Evolutionary conservation across 1,284 basidiomycete species (phyloP).

Genomic region (Anthracocystis setariae): DNA sequence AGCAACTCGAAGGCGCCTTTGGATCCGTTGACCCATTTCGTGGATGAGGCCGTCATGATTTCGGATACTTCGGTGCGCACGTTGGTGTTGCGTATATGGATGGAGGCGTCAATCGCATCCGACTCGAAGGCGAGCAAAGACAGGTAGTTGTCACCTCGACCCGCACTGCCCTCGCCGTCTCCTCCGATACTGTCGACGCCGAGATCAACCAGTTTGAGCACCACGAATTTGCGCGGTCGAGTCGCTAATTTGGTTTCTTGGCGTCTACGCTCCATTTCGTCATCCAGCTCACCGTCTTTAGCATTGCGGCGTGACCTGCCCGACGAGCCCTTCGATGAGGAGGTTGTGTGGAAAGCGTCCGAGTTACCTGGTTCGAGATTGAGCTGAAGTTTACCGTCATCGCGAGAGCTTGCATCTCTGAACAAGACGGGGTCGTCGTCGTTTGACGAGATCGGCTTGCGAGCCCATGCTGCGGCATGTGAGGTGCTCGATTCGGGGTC

Average conservation of each 20-base stretch:
- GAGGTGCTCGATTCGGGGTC: slow-evolving; percentile 3
- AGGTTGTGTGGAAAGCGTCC: slow-evolving; percentile 14
- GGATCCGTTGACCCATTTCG: slow-evolving; percentile 84
- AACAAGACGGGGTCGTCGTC: slow-evolving; percentile 39
- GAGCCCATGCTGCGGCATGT: background rate
- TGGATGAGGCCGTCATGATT: slow-evolving; percentile 61
- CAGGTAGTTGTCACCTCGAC: slow-evolving; percentile 82
- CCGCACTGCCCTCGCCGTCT: slow-evolving; percentile 55
- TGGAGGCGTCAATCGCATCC: slow-evolving; percentile 71
- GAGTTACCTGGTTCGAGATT: slow-evolving; percentile 40
- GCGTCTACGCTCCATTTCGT: slow-evolving; percentile 70
- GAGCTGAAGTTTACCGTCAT: slow-evolving; percentile 17
- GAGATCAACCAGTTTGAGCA: slow-evolving; percentile 85
- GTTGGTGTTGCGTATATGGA: slow-evolving; percentile 7
- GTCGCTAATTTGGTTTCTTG: slow-evolving; percentile 13
- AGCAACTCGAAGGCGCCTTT: slow-evolving; percentile 89
- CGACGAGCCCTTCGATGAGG: background rate
- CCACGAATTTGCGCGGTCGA: slow-evolving; percentile 81
- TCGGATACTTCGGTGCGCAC: slow-evolving; percentile 29
- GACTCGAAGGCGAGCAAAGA: slow-evolving; percentile 88
- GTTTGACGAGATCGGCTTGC: background rate
- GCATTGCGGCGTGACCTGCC: slow-evolving; percentile 51
- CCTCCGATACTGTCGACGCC: slow-evolving; percentile 73
- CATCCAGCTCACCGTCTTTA: slow-evolving; percentile 64
- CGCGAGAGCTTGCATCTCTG: slow-evolving; percentile 10